Evolutionary conservation across 345 rosid species (phyloP).

Genomic region (Boechera stricta): DNA sequence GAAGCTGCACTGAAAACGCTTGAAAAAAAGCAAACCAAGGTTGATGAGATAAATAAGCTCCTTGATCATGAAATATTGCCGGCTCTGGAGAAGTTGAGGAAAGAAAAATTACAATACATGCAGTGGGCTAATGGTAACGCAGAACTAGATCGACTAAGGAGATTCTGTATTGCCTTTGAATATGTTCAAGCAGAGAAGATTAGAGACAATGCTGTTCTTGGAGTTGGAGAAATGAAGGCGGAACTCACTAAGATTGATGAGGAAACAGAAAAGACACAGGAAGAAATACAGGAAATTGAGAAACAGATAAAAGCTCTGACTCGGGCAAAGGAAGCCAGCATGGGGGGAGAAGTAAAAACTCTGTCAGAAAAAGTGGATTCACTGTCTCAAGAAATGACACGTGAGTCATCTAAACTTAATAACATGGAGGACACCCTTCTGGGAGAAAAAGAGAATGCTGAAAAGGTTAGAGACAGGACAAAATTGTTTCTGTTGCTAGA

Average conservation of each 20-base stretch:
- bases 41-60: slow-evolving; percentile 92
- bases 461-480: slow-evolving; percentile 58
- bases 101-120: slow-evolving; percentile 89
- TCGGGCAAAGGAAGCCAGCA: slow-evolving; percentile 83
- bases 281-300: slow-evolving; percentile 70
- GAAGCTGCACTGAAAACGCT: slow-evolving; percentile 89
- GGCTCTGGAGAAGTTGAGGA: slow-evolving; percentile 91
- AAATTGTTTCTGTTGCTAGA: not conserved
- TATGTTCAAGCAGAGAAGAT: slow-evolving; percentile 47
- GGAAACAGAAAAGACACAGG: slow-evolving; percentile 50
- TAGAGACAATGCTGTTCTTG: slow-evolving; percentile 38
- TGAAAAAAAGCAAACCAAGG: slow-evolving; percentile 95
- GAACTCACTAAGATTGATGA: slow-evolving; percentile 64
- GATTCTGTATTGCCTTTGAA: slow-evolving; percentile 47
- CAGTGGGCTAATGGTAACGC: slow-evolving; percentile 90
- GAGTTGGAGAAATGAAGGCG: slow-evolving; percentile 57
- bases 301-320: slow-evolving; percentile 60
- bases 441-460: slow-evolving; percentile 74
- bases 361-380: slow-evolving; percentile 80
- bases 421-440: slow-evolving; percentile 77
- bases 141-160: slow-evolving; percentile 39
- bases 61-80: slow-evolving; percentile 90
- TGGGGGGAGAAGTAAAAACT: slow-evolving; percentile 86
- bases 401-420: slow-evolving; percentile 72
- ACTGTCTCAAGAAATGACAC: slow-evolving; percentile 71